Evolutionary conservation across 2,329 filamentous ascomycete species (phyloP), one percentile per base, ranked within the genome.

Genomic region (Aspergillus pseudotamarii): DNA sequence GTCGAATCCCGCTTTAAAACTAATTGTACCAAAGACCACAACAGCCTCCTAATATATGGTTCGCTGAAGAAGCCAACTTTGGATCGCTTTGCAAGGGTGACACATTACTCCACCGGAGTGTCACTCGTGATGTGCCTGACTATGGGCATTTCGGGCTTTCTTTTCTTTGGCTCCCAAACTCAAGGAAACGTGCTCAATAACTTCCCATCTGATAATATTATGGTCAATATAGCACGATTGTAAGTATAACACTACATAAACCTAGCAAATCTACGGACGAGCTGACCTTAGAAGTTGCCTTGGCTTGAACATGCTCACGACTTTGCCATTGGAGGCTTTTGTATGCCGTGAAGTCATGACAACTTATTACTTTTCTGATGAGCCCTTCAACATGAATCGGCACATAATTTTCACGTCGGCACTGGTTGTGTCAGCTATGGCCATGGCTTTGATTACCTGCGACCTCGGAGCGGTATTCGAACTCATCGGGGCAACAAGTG

Each of bases 261-360:
- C 21, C 34, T n/a, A 41, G 32, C 12, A 16, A 4, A 16, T 19
- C 34, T 19, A 26, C 38, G 21, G 30, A 23, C 9, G 38, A 58
- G 58, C 75, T 78, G 61, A 73, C 60, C 26, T 14, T 5, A 16
- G 41, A 65, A 85, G 83, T 57, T 97, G 93, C 80, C 98, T 99
- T 75, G 95, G 95, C 2, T 86, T 99, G 69, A 99, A 99, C 84
- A 99, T 99, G 95, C 88, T 99, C 72, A 97, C 95, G 16, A 98
- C 95, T 1, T 84, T 99, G 41, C 95, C 95, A 0, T 89, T 99
- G 64, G 95, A 99, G 83, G 94, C 93, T 19, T 99, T 99, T 77
- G 95, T 99, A 60, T 99, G 95, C 79, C 88, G 95, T 73, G 95
- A 97, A 79, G 94, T 97, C 67, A 96, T 97, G 92, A 87, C 92